Conservation (phyloP, 192 early-diverging fungal species). For the Entomortierella chlamydospora region DNA sequence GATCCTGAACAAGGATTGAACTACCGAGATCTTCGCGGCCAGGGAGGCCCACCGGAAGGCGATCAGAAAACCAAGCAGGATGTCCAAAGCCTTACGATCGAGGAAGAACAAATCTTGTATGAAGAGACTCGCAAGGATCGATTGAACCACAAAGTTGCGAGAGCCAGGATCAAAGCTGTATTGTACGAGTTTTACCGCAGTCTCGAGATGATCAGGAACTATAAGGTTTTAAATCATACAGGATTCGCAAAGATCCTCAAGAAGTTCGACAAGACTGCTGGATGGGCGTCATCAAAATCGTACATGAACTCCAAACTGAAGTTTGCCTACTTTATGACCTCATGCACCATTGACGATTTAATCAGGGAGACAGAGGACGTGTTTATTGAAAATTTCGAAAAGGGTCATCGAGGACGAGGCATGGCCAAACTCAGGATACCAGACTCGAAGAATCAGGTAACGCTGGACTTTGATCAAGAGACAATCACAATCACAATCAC, state of each 20-base stretch:
- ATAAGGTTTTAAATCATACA: conserved; percentile 59
- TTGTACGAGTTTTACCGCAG: conserved; percentile 81
- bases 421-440: conserved; percentile 75
- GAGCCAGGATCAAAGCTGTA: conserved; percentile 72
- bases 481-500: too few relatives aligned
- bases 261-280: conserved; percentile 79
- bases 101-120: conserved; percentile 27
- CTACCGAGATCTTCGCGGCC: conserved; percentile 8
- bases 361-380: conserved; percentile 75
- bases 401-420: conserved; percentile 70
- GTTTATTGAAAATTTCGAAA: conserved; percentile 73
- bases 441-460: conserved; percentile 53
- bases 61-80: not conserved
- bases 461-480: not conserved
- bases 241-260: conserved; percentile 81
- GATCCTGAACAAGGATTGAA: conserved; percentile 12
- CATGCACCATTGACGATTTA: conserved; percentile 65
- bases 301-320: conserved; percentile 29
- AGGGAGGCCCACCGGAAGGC: not conserved
- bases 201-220: conserved; percentile 77
- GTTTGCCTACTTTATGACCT: conserved; percentile 65
- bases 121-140: conserved; percentile 21
- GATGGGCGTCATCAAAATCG: conserved; percentile 29
- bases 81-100: not conserved
- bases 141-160: conserved; percentile 59